Evolutionary conservation across 768 basidiomycete species (phyloP), one percentile per base, ranked within the genome.

Genomic region (Lyophyllum atratum): DNA sequence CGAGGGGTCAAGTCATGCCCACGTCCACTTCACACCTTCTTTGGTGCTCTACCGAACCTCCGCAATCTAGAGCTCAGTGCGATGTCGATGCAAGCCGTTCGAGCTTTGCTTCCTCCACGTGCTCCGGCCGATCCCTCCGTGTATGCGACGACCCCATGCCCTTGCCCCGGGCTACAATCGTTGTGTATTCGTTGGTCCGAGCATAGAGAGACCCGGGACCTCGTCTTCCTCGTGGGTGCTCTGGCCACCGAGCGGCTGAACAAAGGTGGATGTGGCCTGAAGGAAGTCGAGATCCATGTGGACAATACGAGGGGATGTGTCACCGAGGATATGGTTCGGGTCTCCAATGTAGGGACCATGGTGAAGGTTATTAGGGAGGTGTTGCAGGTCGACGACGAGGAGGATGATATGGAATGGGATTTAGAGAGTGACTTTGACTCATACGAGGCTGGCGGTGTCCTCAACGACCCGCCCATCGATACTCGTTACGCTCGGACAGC

Each of bases 1-100:
- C 70, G 66, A 42, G 60, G 67, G 28, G 74, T 82, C 25, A 72
- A 75, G 42, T 70, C 76, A 7, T 71, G 71, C 42, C 58, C 69
- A n/a, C 54, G 52, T 9, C 66, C 72, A 1, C 60, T 79, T 2
- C 64, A 67, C 21, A 59, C 65, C 12, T 70, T 77, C 49, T 74
- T 75, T 58, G 62, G 49, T 46, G 60, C 71, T n/a, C 61, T 72
- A 14, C 56, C 59, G 10, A 61, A 68, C 40, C 64, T 76, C 17
- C 68, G 63, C 29, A 59, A 63, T 25, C 64, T 80, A 34, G 74
- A 76, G 54, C 54, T 78, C 17, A 63, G 60, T n/a, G 67, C 67
- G 37, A 75, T 73, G 68, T 63, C 74, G n/a, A 67, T 73, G 29
- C 61, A 70, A 4, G 66, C 70, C 5, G 51, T 76, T 17, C 66